Evolutionary conservation across 164 flowering plant species (phyloP), one percentile per base, ranked within the genome.

Genomic region (Magnolia officinalis): DNA sequence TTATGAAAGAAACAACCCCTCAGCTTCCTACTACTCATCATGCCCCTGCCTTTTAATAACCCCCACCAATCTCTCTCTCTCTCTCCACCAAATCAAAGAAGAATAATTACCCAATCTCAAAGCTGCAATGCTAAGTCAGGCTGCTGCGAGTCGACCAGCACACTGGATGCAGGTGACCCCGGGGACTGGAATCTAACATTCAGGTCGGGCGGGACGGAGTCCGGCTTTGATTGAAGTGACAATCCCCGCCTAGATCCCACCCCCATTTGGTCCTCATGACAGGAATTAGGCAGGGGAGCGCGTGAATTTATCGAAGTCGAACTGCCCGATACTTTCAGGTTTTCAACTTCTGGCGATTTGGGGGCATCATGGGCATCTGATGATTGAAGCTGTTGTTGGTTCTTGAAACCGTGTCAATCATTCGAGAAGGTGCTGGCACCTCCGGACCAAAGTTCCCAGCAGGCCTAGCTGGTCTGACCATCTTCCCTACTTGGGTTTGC

Each of bases 71-170:
- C 45, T 37, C 45, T 37, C 45, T 37, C 45, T 37, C 45, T 37
- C 45, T 37, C 45, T 37, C 83, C 88, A 86, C 82, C 69, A 18
- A 74, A 76, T 58, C 61, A 76, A 58, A 73, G 29, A 74, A 74
- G 75, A 76, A 31, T 68, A 10, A 21, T 58, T 58, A 20, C 20
- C 10, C 72, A 11, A 55, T 55, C 51, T 90, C 84, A 90, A 31
- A 90, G 88, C 86, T 90, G 91, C 86, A 89, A 84, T 45, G 89
- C 96, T 75, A 89, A 85, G 79, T 90, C 92, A 29, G 94, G 91
- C 45, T 88, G 91, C 18, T 83, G 78, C 4, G 90, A 78, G 67
- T 90, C 90, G 20, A 81, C 82, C 67, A 78, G 73, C 65, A 78
- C 29, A 50, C 81, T 76, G 11, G 84, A 82, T 74, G 79, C 77